Percentiles rank a stretch among this genome's conserved stretches.
These are phyloP conservation scores for Trichoderma sp. DNA, from an alignment of 2,329 filamentous ascomycete genomes.

Conservation along the genomic window DNA sequence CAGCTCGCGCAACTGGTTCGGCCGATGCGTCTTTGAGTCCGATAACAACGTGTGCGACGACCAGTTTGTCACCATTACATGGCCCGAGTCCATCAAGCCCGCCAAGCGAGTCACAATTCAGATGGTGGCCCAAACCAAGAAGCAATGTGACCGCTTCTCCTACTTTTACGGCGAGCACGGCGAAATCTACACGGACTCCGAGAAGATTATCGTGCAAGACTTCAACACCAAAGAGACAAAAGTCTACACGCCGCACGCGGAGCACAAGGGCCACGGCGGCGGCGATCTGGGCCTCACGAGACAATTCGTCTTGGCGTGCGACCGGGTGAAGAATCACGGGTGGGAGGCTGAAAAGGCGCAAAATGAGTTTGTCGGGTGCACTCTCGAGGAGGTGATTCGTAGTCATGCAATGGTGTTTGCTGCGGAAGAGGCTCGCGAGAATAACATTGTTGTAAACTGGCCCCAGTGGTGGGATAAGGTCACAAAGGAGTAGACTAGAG, in stretches of 20 bases:
- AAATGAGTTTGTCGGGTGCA: constrained; percentile 75
- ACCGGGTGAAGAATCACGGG: constrained; percentile 72
- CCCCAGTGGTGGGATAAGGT: constrained; percentile 69
- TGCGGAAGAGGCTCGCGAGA: constrained; percentile 80
- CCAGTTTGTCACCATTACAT: constrained; percentile 84
- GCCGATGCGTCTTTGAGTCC: constrained; percentile 90
- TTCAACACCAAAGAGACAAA: constrained; percentile 44
- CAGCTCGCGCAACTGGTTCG: constrained; percentile 73
- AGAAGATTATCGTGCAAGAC: constrained; percentile 73
- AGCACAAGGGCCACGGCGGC: constrained; percentile 47
- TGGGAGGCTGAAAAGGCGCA: constrained; percentile 74
- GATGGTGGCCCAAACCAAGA: constrained; percentile 89
- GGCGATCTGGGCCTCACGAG: constrained; percentile 64
- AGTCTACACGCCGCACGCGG: constrained; percentile 40
- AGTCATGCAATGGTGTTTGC: constrained; percentile 95
- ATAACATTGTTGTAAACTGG: constrained; percentile 75
- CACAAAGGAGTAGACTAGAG: constrained; percentile 5
- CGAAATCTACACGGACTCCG: constrained; percentile 84
- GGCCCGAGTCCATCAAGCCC: constrained; percentile 70
- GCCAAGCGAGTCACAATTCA: constrained; percentile 89
- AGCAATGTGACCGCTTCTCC: constrained; percentile 83
- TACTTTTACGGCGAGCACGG: constrained; percentile 84
- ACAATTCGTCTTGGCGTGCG: constrained; percentile 82
- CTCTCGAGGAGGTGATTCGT: constrained; percentile 81
- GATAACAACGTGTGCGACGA: constrained; percentile 96